Base-by-base conservation (phyloP, 805 yeast genomes). In the Yamadazyma scolyti region DNA sequence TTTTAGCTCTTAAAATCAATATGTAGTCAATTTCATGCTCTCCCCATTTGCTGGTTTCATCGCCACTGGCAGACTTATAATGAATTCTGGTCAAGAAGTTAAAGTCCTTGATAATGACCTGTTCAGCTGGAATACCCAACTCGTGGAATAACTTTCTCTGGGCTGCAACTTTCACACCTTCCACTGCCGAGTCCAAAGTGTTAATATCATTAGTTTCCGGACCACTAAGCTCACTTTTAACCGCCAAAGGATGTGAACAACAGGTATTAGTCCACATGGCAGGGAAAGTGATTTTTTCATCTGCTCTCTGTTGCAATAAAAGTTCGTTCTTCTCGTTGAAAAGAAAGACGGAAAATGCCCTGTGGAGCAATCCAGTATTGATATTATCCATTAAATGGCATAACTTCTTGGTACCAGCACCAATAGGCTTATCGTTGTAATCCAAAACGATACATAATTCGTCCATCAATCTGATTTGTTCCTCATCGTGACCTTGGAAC, bases 241-340 rank as follows among this genome's bases (percentile, higher is more conserved):
- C 76, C 33, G 96, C 87, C 31, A 93, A 68, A 7, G 99, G 99
- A 56, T 93, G 99, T 1, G 97, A 89, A 58, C 99, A 93, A 62
- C 99, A 93, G 2, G 99, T 93, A 58, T 93, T 93, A 16, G 99
- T 93, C 99, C 99, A 93, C 82, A 89, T 79, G 36, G 78, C 78
- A 1, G 97, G 95, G 60, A 93, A 93, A 1, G 99, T 93, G 63
- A 93, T 93, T 58, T 93, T 93, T 56, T 93, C 97, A 29, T 79
- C 78, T 0, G 99, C 97, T 47, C 99, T 78, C 64, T 90, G 97
- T 64, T 93, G 99, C 45, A 93, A 68, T 36, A 93, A 69, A 40
- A 93, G 71, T 58, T 82, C 72, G 37, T 79, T 78, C 26, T 84
- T 75, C 14, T 74, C 75, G 56, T 88, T 82, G 67, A 93, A 93